These are phyloP conservation scores for Solanum pinnatisectum DNA, from an alignment of 257 asterid genomes.

Conservation along the genomic window DNA sequence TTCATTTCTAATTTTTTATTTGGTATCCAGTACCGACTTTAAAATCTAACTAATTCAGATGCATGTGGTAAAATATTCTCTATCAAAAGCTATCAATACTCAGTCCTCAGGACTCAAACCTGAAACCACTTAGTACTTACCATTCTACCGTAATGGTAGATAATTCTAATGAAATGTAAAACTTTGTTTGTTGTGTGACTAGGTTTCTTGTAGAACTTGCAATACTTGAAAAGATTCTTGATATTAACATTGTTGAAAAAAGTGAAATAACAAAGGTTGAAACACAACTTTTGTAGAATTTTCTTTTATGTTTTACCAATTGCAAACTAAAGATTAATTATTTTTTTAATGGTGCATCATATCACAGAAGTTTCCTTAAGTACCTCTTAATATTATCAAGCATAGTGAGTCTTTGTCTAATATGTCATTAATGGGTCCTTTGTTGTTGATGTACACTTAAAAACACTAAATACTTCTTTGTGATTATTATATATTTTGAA, in stretches of 20 bases:
- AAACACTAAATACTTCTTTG: neutral
- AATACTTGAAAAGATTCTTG: neutral
- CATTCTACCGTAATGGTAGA: neutral
- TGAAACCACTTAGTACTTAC: neutral
- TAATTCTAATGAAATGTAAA: neutral
- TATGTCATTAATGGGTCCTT: neutral
- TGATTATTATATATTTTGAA: neutral
- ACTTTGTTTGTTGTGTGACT: neutral
- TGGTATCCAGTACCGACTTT: neutral
- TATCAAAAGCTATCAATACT: neutral
- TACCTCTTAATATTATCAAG: neutral
- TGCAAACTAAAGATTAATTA: neutral
- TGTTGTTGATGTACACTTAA: neutral
- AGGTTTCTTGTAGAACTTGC: neutral
- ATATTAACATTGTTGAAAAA: neutral
- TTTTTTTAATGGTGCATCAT: neutral
- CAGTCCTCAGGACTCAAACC: accelerated
- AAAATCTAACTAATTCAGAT: neutral
- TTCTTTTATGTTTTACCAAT: neutral
- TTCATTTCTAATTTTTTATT: neutral
- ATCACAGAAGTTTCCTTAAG: neutral
- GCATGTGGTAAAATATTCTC: neutral
- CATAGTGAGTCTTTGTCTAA: neutral
- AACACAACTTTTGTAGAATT: neutral
- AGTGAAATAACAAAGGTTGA: neutral